Conservation (phyloP, 2,329 filamentous ascomycete genomes). For the Tetracladium maxilliforme region DNA sequence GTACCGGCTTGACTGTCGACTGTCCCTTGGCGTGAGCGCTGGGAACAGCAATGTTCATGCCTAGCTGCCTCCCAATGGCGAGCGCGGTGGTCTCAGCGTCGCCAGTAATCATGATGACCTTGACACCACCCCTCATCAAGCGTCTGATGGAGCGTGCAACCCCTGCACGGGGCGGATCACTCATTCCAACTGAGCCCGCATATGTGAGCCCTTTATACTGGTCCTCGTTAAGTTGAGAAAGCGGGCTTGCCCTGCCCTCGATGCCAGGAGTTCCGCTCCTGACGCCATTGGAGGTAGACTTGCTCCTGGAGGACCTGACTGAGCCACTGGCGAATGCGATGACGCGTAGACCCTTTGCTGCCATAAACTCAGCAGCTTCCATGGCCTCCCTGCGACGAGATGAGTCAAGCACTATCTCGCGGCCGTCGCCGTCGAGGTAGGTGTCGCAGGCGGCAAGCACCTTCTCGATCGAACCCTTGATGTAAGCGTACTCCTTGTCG, state of each 20-base stretch:
- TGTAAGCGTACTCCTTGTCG: constrained; percentile 67
- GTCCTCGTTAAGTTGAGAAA: constrained; percentile 49
- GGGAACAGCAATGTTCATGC: constrained; percentile 62
- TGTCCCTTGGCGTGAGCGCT: constrained; percentile 36
- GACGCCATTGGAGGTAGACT: constrained; percentile 13
- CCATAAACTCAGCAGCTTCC: constrained; percentile 74
- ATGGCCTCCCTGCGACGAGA: constrained; percentile 58
- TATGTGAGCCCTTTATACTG: constrained; percentile 75
- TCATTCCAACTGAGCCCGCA: constrained; percentile 91
- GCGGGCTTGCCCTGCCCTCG: constrained; percentile 22
- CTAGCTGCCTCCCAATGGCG: constrained; percentile 87
- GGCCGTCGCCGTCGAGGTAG: constrained; percentile 74
- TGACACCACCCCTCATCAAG: constrained; percentile 86
- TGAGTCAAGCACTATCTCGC: constrained; percentile 74
- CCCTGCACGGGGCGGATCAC: constrained; percentile 81
- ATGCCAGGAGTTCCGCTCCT: constrained; percentile 35
- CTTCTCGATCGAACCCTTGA: constrained; percentile 88
- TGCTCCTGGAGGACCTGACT: constrained; percentile 30
- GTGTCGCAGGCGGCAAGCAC: constrained; percentile 79
- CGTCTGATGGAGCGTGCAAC: constrained; percentile 81
- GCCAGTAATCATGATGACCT: constrained; percentile 98
- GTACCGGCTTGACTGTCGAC: constrained; percentile 52
- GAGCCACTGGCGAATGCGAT: constrained; percentile 85
- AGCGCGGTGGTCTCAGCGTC: constrained; percentile 91
- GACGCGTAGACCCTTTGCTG: constrained; percentile 75